Conservation (phyloP, 805 yeast genomes). For the Ogataea nonfermentans region DNA sequence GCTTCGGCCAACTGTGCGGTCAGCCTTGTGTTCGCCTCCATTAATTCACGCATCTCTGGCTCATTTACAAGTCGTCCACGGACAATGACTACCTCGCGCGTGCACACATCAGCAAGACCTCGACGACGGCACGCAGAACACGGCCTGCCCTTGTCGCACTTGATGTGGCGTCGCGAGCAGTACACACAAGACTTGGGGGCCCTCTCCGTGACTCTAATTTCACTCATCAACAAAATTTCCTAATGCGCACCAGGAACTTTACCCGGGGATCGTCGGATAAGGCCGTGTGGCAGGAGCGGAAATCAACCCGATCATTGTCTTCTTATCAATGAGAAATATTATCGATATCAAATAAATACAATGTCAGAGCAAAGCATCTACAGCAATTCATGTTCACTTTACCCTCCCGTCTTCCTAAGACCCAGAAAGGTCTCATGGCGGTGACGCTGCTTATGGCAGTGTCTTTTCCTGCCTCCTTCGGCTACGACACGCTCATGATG, state of each 20-base stretch:
- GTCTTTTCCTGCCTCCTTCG: constrained; percentile 8
- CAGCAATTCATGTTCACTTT: no score
- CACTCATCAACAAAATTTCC: no score
- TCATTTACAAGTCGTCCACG: constrained; percentile 3
- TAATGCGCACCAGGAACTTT: no score
- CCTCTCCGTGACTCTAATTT: constrained; percentile 5
- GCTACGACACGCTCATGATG: constrained; percentile 32
- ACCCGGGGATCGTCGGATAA: no score
- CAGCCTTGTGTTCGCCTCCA: constrained; percentile 1
- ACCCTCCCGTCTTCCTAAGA: neutral
- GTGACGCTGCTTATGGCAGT: constrained; percentile 10
- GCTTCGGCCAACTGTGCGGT: constrained; percentile 4
- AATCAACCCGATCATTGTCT: no score
- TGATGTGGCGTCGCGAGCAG: constrained; percentile 5
- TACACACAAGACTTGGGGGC: constrained; percentile 7
- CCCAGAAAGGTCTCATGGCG: constrained; percentile 1
- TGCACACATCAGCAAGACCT: neutral
- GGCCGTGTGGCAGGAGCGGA: no score
- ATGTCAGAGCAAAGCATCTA: no score
- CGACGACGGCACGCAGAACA: constrained; percentile 3
- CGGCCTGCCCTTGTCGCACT: constrained; percentile 4
- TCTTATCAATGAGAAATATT: no score
- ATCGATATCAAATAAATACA: no score
- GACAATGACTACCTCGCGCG: constrained; percentile 4
- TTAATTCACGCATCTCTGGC: neutral